Conservation (phyloP, 2,329 filamentous ascomycete genomes). For the Fonsecaea monophora region DNA sequence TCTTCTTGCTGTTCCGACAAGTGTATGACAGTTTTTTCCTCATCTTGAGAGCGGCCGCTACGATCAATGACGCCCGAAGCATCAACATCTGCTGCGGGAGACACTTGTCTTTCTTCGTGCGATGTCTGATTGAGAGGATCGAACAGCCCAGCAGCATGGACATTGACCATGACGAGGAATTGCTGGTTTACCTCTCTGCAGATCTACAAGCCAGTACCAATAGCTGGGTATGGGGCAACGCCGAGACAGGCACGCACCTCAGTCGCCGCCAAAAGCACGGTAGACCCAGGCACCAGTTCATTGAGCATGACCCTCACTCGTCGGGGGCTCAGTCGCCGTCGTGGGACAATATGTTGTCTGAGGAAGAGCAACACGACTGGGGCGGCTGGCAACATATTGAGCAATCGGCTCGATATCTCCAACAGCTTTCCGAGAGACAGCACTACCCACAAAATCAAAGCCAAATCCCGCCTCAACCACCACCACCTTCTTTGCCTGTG, state of each 20-base stretch:
- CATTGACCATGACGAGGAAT: conserved; percentile 77
- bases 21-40: conserved; percentile 75
- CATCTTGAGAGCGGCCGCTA: conserved; percentile 73
- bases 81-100: conserved; percentile 80
- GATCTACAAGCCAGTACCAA: conserved; percentile 78
- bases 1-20: conserved; percentile 78
- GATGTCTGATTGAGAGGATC: conserved; percentile 65
- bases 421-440: conserved; percentile 45
- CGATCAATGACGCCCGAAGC: conserved; percentile 73
- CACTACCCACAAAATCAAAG: conserved; percentile 25
- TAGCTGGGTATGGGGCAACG: conserved; percentile 81
- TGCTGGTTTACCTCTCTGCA: conserved; percentile 82
- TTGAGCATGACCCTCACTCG: conserved; percentile 32
- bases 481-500: conserved; percentile 29
- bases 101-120: conserved; percentile 81
- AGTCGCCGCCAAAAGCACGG: conserved; percentile 39
- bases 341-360: conserved; percentile 51
- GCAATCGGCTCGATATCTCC: conserved; percentile 63
- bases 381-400: conserved; percentile 81
- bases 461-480: not conserved
- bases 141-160: conserved; percentile 51
- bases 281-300: conserved; percentile 27
- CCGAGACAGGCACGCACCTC: conserved; percentile 53
- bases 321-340: conserved; percentile 30
- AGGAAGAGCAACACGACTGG: conserved; percentile 71